Evolutionary conservation across 2,329 filamentous ascomycete genomes (phyloP), one percentile per base, ranked within the genome.

Genomic region (Beauveria rudraprayagi): DNA sequence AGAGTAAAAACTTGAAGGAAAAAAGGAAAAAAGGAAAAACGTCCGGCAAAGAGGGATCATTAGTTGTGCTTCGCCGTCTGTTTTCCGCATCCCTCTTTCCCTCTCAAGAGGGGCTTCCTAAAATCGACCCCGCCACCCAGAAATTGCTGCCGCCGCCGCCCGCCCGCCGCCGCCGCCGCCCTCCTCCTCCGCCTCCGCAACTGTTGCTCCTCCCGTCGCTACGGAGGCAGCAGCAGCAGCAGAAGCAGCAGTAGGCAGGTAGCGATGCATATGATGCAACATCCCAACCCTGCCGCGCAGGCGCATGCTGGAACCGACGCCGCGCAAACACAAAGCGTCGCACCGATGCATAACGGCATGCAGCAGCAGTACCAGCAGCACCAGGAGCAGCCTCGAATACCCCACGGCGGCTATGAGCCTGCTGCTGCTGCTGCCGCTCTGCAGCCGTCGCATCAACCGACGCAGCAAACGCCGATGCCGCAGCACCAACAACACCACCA

Each of bases 401-500:
- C 34, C 34, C 34, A 41, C 30, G 51, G 51, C 30, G 52, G 52
- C 22, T 55, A 55, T 40, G 22, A 41, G 50, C 28, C 26, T 17
- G 22, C 44, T 47, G 43, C 43, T 46, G 44, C 46, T 30, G 47
- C 30, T 5, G 30, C 30, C 30, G 30, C 30, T 55, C 28, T 44
- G 54, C 54, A 47, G 43, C 54, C 53, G 53, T 46, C 53, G 53
- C 53, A 44, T 44, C 41, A 47, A 34, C 43, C 40, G 54, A 37
- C 41, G 54, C 54, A 56, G 54, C 54, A 47, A 16, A 40, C 24
- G 24, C 53, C 44, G 16, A 40, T 17, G 48, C 26, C 26, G 48
- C 48, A 50, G 24, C 16, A 47, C 19, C 47, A 37, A 30, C 37
- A 17, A 3, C 56, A 52, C 22, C 34, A 40, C 4, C 30, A 51